These are phyloP conservation scores for Aspergillus udagawae DNA, from an alignment of 2,329 filamentous ascomycete genomes.

Conservation along the genomic window DNA sequence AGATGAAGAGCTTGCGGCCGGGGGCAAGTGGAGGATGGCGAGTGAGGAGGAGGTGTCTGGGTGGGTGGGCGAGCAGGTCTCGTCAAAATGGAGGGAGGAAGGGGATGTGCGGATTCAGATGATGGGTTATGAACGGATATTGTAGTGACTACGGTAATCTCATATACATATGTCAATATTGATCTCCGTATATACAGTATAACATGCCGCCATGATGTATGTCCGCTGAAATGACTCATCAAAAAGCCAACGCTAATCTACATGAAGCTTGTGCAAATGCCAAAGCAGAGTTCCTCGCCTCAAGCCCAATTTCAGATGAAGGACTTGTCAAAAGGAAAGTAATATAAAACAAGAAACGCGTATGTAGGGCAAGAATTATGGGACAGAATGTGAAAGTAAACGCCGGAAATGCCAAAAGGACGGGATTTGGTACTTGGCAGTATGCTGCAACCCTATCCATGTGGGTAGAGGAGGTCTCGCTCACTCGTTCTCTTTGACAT, in stretches of 20 bases:
- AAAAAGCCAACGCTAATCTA: neutral
- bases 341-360: neutral
- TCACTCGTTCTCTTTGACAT: slow-evolving; percentile 74
- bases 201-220: neutral
- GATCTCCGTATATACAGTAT: neutral
- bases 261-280: neutral
- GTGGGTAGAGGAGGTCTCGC: neutral
- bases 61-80: slow-evolving; percentile 43
- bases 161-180: neutral
- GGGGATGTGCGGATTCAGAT: slow-evolving; percentile 49
- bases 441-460: neutral
- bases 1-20: slow-evolving; percentile 27
- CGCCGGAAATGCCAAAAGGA: neutral
- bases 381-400: neutral
- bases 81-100: slow-evolving; percentile 43
- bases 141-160: slow-evolving; percentile 1
- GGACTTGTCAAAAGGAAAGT: neutral
- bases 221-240: neutral
- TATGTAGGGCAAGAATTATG: neutral
- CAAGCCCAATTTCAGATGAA: neutral
- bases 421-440: neutral
- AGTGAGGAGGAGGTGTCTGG: slow-evolving; percentile 31
- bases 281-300: neutral
- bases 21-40: slow-evolving; percentile 31
- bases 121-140: slow-evolving; percentile 40